Percentiles rank a stretch among this genome's conserved stretches.
Conservation (phyloP, 2,329 filamentous ascomycete genomes). For the Aaosphaeria arxii region DNA sequence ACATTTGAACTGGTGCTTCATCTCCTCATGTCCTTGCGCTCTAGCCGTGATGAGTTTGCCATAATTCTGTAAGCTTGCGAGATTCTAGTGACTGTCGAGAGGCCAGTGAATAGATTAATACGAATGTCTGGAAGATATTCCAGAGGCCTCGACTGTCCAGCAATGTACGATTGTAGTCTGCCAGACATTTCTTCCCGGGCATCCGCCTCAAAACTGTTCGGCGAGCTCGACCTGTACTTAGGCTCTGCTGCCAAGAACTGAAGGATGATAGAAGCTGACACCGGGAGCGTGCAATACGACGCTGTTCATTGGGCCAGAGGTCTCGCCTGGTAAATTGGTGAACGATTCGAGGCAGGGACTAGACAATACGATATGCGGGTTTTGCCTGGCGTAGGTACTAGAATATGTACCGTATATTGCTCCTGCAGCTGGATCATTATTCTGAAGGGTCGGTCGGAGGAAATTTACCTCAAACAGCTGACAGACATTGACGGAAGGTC, state of each 20-base stretch:
- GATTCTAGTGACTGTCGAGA: constrained; percentile 1
- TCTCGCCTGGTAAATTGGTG: constrained; percentile 4
- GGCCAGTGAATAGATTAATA: constrained; percentile 3
- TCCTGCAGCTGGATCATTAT: constrained; percentile 5
- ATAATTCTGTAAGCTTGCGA: background rate
- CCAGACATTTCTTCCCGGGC: constrained; percentile 5
- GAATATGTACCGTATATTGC: constrained; percentile 21
- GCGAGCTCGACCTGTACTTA: constrained; percentile 1
- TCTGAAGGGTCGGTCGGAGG: background rate
- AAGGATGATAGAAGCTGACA: constrained; percentile 18
- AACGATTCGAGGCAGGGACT: constrained; percentile 3
- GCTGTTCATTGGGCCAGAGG: constrained; percentile 13
- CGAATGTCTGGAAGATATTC: background rate
- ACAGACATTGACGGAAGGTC: background rate
- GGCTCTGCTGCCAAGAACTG: constrained; percentile 1
- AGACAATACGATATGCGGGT: constrained; percentile 14
- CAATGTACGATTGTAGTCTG: background rate
- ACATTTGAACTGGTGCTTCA: background rate
- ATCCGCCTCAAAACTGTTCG: constrained; percentile 5
- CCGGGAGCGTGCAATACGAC: constrained; percentile 7
- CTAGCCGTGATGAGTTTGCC: background rate
- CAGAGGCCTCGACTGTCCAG: constrained; percentile 3
- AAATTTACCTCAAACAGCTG: background rate
- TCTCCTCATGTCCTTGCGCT: background rate
- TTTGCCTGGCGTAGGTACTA: constrained; percentile 7